Evolutionary conservation across 2,329 filamentous ascomycete genomes (phyloP).

Genomic region (Keithomyces neogunnii): DNA sequence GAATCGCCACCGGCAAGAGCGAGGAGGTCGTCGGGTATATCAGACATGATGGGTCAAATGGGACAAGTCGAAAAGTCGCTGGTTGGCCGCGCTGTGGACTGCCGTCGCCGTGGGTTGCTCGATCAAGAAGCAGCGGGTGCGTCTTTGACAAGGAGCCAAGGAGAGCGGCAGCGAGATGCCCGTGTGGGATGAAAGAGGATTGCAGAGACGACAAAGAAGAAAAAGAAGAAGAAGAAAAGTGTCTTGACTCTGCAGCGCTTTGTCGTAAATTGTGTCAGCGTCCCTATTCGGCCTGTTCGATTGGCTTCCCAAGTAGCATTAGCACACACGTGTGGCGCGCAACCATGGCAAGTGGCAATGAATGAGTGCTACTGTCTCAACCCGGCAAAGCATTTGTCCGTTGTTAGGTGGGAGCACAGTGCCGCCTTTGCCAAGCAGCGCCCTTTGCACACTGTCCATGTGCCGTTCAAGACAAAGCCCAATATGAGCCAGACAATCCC

Average conservation of each 20-base stretch:
- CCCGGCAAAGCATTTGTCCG: constrained; percentile 10
- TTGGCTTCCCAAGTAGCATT: not conserved
- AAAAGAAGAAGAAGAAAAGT: not conserved
- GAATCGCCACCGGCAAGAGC: constrained; percentile 78
- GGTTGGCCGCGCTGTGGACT: not conserved
- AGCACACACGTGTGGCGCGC: not conserved
- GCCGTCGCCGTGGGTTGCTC: not conserved
- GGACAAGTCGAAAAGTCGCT: not conserved
- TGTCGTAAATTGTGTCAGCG: not conserved
- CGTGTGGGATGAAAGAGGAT: not conserved
- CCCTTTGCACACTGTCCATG: not conserved
- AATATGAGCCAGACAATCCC: too few species aligned
- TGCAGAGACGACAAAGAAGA: not conserved
- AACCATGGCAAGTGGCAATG: not conserved
- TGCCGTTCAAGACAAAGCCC: too few species aligned
- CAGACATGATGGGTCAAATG: constrained; percentile 54
- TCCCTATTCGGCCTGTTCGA: not conserved
- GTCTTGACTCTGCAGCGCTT: not conserved
- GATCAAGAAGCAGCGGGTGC: not conserved
- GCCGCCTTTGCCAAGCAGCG: not conserved
- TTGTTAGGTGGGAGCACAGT: not conserved
- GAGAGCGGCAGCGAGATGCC: not conserved
- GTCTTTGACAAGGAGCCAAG: not conserved
- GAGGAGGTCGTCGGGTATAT: constrained; percentile 88
- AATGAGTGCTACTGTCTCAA: too few species aligned